These are phyloP conservation scores for Sporothrix protearum DNA, from an alignment of 2,329 filamentous ascomycete species.

Conservation along the genomic window DNA sequence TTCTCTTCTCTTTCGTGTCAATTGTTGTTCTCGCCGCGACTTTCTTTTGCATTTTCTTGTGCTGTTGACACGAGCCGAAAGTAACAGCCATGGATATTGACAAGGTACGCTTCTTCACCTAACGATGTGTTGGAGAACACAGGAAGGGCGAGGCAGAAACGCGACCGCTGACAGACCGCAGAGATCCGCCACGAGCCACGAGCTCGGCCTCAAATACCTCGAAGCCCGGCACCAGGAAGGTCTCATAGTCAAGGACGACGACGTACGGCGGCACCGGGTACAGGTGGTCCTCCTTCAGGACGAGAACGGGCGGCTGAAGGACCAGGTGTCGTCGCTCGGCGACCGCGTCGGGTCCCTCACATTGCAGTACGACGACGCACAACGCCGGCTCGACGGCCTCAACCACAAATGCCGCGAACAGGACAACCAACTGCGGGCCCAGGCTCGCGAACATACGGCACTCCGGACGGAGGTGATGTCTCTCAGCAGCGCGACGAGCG, in stretches of 20 bases:
- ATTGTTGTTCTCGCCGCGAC: not conserved
- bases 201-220: slow-evolving; percentile 68
- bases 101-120: slow-evolving; percentile 3
- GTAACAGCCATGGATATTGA: slow-evolving; percentile 20
- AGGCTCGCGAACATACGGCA: slow-evolving; percentile 47
- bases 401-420: slow-evolving; percentile 44
- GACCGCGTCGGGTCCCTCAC: slow-evolving; percentile 52
- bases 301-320: slow-evolving; percentile 66
- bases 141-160: not conserved
- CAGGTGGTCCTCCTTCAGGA: slow-evolving; percentile 69
- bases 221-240: slow-evolving; percentile 61
- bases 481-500: slow-evolving; percentile 62
- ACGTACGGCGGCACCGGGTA: slow-evolving; percentile 65
- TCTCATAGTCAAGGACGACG: slow-evolving; percentile 70
- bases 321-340: slow-evolving; percentile 58
- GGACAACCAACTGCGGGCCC: slow-evolving; percentile 47
- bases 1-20: not conserved
- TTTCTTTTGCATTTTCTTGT: not conserved
- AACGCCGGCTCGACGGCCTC: slow-evolving; percentile 43
- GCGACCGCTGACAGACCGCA: slow-evolving; percentile 30
- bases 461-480: slow-evolving; percentile 66
- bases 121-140: too few species aligned
- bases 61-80: not conserved
- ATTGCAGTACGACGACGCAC: slow-evolving; percentile 41
- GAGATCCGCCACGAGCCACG: slow-evolving; percentile 47